Evolutionary conservation across 345 rosid genomes (phyloP), one percentile per base, ranked within the genome.

Genomic region (Arabis alpina): DNA sequence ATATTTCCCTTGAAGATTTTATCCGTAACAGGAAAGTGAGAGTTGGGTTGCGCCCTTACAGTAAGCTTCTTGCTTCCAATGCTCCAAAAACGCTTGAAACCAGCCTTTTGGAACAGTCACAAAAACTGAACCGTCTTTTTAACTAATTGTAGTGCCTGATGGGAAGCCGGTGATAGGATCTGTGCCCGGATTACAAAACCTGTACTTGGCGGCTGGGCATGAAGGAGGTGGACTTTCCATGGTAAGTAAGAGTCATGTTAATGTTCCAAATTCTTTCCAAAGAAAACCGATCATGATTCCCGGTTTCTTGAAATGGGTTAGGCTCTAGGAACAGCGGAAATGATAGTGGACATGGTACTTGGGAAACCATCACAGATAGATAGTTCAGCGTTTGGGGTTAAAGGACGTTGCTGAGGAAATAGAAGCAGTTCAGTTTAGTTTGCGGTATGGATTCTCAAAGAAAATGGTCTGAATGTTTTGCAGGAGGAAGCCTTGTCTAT

Each of bases 281-380:
- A 61, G 73, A 66, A 74, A 74, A 34, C 30, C 0, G 0, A 53
- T 59, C 28, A 16, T 27, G 54, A 66, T 64, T 58, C 10, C 5
- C 0, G 14, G 30, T 67, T 76, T 71, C 68, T 60, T 74, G 67
- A 66, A 60, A 73, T 75, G 54, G 64, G 77, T 48, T 84, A 87
- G 97, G 96, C 97, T 64, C 79, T 88, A 69, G 96, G 91, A 42
- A 90, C 97, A 51, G 94, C 93, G 15, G 98, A 93, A 80, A 84
- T 93, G 92, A 83, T 88, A 64, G 79, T 74, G 55, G 90, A 88
- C 68, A 87, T 90, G 87, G 87, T 93, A 50, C 39, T 86, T 68
- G 83, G 87, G 69, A 88, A 82, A 55, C 77, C 88, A 61, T 65
- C 74, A 7, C 57, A 69, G 39, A 85, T 87, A 25, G 87, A 80